These are phyloP conservation scores for Artemisia princeps DNA, from an alignment of 140 eudicot species.

Conservation along the genomic window DNA sequence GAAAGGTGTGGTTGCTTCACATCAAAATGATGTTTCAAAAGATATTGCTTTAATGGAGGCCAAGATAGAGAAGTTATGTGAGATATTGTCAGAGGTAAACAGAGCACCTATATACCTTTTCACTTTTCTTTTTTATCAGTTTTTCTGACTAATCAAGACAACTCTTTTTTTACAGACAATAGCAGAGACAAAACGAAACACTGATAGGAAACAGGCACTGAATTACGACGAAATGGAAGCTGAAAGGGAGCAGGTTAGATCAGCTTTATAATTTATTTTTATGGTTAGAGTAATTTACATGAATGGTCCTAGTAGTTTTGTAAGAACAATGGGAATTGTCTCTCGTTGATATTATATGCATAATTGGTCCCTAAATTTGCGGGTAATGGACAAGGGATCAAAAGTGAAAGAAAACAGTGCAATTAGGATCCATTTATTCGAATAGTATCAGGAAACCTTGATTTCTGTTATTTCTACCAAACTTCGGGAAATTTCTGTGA, in stretches of 20 bases:
- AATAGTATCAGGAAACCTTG: too few species aligned
- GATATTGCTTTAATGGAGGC: constrained; percentile 79
- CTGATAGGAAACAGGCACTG: constrained; percentile 86
- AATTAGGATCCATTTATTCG: too few species aligned
- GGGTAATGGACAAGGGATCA: too few species aligned
- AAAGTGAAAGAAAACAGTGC: too few species aligned
- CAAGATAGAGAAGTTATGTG: constrained; percentile 73
- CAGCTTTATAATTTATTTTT: background rate
- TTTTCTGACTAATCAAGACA: background rate
- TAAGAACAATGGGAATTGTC: too few species aligned
- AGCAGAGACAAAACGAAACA: constrained; percentile 65
- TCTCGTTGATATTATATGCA: too few species aligned
- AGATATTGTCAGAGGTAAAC: constrained; percentile 61
- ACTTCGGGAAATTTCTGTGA: too few species aligned
- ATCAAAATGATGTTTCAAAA: constrained; percentile 49
- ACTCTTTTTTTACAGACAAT: constrained; percentile 54
- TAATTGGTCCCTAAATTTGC: too few species aligned
- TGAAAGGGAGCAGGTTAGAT: constrained; percentile 76
- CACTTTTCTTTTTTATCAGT: background rate
- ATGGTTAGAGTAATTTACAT: background rate
- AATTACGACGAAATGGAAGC: constrained; percentile 59
- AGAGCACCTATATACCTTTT: background rate
- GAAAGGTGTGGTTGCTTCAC: constrained; percentile 47
- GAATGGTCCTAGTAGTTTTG: too few species aligned
- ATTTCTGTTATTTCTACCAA: too few species aligned